Percentiles rank a stretch among this genome's conserved stretches.
Conservation (phyloP, 139 green algal species). For the Tetraselmis striata region DNA sequence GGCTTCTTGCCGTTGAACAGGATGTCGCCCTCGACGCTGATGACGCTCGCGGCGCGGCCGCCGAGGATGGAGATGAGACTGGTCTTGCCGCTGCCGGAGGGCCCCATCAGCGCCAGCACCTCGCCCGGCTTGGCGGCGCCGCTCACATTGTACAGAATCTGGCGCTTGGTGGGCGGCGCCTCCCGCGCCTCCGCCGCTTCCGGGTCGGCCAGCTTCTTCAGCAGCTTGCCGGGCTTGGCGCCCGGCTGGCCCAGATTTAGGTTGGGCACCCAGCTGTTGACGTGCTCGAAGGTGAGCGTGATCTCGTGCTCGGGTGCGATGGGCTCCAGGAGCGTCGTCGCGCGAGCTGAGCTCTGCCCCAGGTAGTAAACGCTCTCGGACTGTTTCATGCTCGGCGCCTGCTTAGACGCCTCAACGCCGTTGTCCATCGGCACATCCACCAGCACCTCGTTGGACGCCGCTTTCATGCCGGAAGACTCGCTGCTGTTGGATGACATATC, state of each 20-base stretch:
- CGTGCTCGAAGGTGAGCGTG: neutral
- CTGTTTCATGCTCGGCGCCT: too few species aligned
- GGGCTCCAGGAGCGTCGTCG: neutral
- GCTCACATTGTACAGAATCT: slow-evolving; percentile 47
- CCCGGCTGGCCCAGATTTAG: neutral
- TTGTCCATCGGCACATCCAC: too few species aligned
- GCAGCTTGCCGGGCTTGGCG: neutral
- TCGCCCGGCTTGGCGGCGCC: slow-evolving; percentile 39
- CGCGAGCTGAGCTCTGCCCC: neutral
- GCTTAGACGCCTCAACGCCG: too few species aligned
- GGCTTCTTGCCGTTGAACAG: slow-evolving; percentile 65
- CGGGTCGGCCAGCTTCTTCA: neutral
- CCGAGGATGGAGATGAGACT: slow-evolving; percentile 66
- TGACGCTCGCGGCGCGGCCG: slow-evolving; percentile 37
- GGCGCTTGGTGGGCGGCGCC: neutral
- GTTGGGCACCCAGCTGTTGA: neutral
- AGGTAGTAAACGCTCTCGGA: neutral
- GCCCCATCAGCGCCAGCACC: slow-evolving; percentile 57
- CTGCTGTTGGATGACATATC: too few species aligned
- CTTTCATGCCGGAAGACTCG: too few species aligned
- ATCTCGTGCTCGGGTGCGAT: neutral
- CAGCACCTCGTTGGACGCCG: too few species aligned
- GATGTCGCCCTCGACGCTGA: slow-evolving; percentile 41
- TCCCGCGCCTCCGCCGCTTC: too few species aligned
- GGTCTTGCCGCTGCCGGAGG: slow-evolving; percentile 71